A percentile compares a stretch with the other conserved stretches of the same genome.
phyloP scores from a whole-genome alignment of 768 basidiomycete species.

The Suillus alpinus region DNA sequence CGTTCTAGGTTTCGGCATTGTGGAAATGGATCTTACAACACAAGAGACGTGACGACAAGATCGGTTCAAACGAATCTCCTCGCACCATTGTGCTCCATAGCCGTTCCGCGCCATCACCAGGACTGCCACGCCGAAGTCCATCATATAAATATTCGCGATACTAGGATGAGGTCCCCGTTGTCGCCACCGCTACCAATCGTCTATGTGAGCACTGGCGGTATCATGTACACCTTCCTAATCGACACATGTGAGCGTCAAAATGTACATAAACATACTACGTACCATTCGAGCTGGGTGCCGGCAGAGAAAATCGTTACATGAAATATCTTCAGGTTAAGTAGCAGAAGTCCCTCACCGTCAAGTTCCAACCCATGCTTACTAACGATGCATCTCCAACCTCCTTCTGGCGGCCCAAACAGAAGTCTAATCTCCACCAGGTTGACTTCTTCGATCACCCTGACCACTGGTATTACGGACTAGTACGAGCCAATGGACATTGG shows the following conservation, averaged over 20 bases:
- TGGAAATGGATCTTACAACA: no score
- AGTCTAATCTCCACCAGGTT: neutral
- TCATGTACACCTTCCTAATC: neutral
- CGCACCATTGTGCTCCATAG: no score
- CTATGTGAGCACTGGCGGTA: no score
- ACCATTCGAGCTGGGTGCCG: neutral
- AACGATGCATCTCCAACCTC: neutral
- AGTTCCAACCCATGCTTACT: neutral
- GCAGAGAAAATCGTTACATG: neutral
- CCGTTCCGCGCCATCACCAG: no score
- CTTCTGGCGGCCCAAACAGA: neutral
- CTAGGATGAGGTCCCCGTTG: no score
- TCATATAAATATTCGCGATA: no score
- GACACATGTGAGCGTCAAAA: neutral
- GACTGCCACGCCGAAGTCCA: no score
- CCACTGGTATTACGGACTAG: neutral
- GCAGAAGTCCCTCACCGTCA: neutral
- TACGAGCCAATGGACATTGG: neutral
- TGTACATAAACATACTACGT: neutral
- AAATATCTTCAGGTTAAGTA: neutral
- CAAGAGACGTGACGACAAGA: no score
- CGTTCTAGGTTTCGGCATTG: no score
- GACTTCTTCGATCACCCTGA: neutral
- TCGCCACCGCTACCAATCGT: no score
- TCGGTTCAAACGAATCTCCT: no score